Percentiles rank a stretch among this genome's conserved stretches.
Evolutionary conservation across 2,329 filamentous ascomycete genomes (phyloP).

Genomic region (Cytospora schulzeri): DNA sequence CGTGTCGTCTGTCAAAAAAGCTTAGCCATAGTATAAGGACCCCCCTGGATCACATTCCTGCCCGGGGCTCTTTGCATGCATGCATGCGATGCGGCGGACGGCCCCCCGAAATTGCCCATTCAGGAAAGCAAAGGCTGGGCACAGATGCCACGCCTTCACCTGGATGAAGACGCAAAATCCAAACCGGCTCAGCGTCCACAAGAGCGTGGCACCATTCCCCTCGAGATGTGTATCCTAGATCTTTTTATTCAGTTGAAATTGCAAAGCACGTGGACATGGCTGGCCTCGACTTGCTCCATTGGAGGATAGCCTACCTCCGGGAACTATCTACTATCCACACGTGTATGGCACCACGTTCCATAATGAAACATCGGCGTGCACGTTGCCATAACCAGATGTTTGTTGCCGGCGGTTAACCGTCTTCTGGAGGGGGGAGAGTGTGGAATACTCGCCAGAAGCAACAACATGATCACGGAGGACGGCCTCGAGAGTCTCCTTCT

Average conservation of each 20-base stretch:
- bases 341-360: background rate
- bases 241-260: background rate
- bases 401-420: too few species aligned
- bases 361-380: background rate
- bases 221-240: background rate
- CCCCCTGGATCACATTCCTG: background rate
- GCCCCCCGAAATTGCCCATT: conserved; percentile 22
- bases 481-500: background rate
- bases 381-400: too few species aligned
- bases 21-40: background rate
- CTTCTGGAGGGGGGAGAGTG: background rate
- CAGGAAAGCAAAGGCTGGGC: background rate
- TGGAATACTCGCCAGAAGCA: background rate
- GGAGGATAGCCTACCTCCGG: background rate
- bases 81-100: conserved; percentile 6
- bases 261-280: background rate
- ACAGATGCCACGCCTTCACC: background rate
- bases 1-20: background rate
- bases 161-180: background rate
- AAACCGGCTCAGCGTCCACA: background rate
- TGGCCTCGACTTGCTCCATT: background rate
- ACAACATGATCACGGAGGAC: background rate
- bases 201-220: background rate
- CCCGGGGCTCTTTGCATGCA: conserved; percentile 16
- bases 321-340: background rate